These are phyloP conservation scores for Bipolaris zeicola DNA, from an alignment of 2,329 filamentous ascomycete genomes.

Conservation along the genomic window DNA sequence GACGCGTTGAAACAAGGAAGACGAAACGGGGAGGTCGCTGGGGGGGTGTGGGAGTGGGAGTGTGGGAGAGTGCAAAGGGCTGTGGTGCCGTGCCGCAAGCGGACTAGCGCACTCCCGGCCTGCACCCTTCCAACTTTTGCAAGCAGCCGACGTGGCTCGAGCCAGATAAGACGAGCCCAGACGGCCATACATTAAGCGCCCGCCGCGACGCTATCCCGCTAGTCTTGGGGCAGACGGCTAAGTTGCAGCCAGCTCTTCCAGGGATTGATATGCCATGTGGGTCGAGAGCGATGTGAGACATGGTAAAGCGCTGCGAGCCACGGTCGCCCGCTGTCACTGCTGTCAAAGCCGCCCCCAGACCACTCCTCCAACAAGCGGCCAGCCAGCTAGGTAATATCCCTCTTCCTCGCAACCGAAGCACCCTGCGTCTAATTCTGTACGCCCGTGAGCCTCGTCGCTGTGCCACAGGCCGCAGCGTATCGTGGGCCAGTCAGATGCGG, in stretches of 20 bases:
- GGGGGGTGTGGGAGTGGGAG: background rate
- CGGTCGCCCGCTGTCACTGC: conserved; percentile 25
- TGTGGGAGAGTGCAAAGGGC: background rate
- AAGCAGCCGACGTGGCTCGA: conserved; percentile 24
- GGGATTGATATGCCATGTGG: conserved; percentile 7
- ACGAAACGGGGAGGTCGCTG: conserved; percentile 17
- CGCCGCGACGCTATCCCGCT: conserved; percentile 22
- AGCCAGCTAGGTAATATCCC: conserved; percentile 24
- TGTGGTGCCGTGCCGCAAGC: conserved; percentile 14
- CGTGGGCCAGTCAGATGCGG: conserved; percentile 24
- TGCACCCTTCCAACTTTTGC: conserved; percentile 6
- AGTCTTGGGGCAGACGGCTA: conserved; percentile 14
- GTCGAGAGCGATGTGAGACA: conserved; percentile 16
- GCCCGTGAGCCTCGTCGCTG: conserved; percentile 25
- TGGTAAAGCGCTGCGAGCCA: conserved; percentile 18
- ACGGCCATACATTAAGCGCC: conserved; percentile 30
- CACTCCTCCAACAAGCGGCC: conserved; percentile 3
- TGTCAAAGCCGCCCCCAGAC: conserved; percentile 6
- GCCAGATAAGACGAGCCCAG: conserved; percentile 23
- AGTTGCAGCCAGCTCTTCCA: conserved; percentile 9
- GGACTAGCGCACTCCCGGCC: conserved; percentile 16
- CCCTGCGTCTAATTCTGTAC: conserved; percentile 38
- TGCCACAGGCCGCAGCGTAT: conserved; percentile 31
- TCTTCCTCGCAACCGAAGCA: conserved; percentile 30
- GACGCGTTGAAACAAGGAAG: conserved; percentile 16